Conservation (phyloP, 2,329 filamentous ascomycete species). For the Coniosporium tulheliwenetii region DNA sequence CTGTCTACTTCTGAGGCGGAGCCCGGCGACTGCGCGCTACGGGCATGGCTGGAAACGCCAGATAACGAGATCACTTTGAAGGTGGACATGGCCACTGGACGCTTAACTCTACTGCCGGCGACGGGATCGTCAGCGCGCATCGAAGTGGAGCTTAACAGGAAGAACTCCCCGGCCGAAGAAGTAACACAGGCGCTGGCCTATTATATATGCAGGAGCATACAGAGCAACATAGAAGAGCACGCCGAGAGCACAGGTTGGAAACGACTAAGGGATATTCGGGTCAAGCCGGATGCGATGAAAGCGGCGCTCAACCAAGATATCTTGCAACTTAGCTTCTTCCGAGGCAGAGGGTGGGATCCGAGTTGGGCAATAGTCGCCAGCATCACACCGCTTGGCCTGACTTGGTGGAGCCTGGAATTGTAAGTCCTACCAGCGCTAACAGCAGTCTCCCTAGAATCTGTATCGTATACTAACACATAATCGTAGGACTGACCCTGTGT, state of each 20-base stretch:
- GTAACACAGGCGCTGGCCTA: constrained; percentile 42
- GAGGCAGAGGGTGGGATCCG: constrained; percentile 52
- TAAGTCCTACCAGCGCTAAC: constrained; percentile 15
- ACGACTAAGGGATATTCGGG: constrained; percentile 30
- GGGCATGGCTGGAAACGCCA: constrained; percentile 52
- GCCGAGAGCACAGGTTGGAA: constrained; percentile 52
- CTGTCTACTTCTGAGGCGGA: constrained; percentile 43
- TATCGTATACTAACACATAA: no score
- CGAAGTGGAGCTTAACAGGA: constrained; percentile 50
- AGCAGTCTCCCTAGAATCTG: not conserved
- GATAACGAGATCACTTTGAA: constrained; percentile 41
- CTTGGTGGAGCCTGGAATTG: constrained; percentile 62
- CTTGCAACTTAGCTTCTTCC: constrained; percentile 52
- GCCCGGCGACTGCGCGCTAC: constrained; percentile 51
- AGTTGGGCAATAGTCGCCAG: constrained; percentile 60
- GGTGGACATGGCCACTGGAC: constrained; percentile 67
- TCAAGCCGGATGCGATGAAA: constrained; percentile 37
- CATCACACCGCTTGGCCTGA: constrained; percentile 56
- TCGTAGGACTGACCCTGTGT: no score
- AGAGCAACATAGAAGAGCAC: constrained; percentile 44
- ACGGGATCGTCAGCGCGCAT: constrained; percentile 25
- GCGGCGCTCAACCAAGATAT: constrained; percentile 48
- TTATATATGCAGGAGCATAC: constrained; percentile 44
- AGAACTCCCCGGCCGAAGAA: constrained; percentile 40
- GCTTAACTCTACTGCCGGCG: constrained; percentile 50